Percentiles rank a stretch among this genome's conserved stretches.
phyloP scores from a whole-genome alignment of 1,284 basidiomycete species.

The Sphaerobolus stellatus region DNA sequence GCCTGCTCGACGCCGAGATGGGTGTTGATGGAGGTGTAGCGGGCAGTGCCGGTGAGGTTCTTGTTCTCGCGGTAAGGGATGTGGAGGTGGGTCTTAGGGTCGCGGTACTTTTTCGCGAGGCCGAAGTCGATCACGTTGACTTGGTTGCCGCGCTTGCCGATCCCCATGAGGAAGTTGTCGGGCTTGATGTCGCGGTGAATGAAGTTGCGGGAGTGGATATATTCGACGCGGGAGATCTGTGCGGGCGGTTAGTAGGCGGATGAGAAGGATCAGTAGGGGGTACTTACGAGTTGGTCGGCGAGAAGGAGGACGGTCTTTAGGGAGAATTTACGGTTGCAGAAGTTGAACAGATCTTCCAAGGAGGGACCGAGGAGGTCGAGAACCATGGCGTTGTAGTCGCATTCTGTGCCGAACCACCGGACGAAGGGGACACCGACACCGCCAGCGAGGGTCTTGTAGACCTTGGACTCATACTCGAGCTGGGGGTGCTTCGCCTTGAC shows the following conservation, averaged over 20 bases:
- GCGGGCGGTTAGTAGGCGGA: conserved; percentile 4
- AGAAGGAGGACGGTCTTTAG: conserved; percentile 97
- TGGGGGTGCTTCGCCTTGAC: conserved; percentile 99
- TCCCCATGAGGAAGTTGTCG: conserved; percentile 99
- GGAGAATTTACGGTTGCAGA: conserved; percentile 98
- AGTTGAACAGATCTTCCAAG: conserved; percentile 99
- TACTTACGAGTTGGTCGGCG: conserved; percentile 89
- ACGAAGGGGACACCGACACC: conserved; percentile 99
- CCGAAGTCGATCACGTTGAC: conserved; percentile 99
- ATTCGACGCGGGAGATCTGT: conserved; percentile 97
- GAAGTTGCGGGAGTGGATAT: conserved; percentile 99
- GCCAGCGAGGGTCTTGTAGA: conserved; percentile 96
- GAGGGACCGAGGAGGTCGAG: conserved; percentile 96
- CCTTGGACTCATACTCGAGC: conserved; percentile 97
- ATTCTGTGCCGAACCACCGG: conserved; percentile 97
- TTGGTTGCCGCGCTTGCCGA: conserved; percentile 98
- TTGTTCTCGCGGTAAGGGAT: conserved; percentile 99
- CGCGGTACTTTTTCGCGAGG: conserved; percentile 98
- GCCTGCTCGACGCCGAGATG: conserved; percentile 97
- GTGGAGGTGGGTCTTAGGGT: conserved; percentile 98
- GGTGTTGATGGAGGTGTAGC: conserved; percentile 99
- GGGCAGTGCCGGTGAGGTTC: conserved; percentile 97
- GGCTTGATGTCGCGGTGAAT: conserved; percentile 99
- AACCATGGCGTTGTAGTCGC: conserved; percentile 99
- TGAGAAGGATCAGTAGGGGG: conserved; percentile 1